These are phyloP conservation scores for Prunus mume DNA, from an alignment of 306 rosid species.

Conservation along the genomic window DNA sequence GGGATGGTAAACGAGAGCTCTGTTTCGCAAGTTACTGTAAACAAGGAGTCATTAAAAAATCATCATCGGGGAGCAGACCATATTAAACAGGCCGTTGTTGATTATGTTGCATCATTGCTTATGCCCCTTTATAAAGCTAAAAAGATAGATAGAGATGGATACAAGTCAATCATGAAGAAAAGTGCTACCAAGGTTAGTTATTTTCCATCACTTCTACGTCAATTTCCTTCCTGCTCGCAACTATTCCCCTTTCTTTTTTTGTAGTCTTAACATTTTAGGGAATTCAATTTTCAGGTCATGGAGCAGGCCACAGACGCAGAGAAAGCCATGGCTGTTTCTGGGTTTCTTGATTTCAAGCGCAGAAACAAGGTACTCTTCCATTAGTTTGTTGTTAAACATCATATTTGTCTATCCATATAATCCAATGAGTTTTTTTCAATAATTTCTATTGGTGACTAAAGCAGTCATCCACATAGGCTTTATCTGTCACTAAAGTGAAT, in stretches of 20 bases:
- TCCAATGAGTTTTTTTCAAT: neutral
- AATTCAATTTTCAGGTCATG: conserved; percentile 76
- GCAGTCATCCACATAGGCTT: neutral
- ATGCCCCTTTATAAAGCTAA: conserved; percentile 98
- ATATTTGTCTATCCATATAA: neutral
- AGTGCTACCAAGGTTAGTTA: conserved; percentile 83
- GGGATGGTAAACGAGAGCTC: conserved; percentile 81
- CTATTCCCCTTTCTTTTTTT: conserved; percentile 1
- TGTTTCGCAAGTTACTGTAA: conserved; percentile 87
- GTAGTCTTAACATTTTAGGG: conserved; percentile 18
- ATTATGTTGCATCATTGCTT: conserved; percentile 92
- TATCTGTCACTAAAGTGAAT: neutral
- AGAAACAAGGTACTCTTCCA: conserved; percentile 73
- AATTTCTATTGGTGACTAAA: neutral
- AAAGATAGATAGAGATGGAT: conserved; percentile 89
- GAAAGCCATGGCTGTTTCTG: conserved; percentile 77
- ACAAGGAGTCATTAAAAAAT: conserved; percentile 59
- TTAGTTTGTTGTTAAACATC: conserved; percentile 4
- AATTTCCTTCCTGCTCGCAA: conserved; percentile 9
- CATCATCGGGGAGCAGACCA: conserved; percentile 86
- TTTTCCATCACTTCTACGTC: conserved; percentile 18
- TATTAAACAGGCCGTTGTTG: conserved; percentile 96
- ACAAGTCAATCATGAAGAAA: conserved; percentile 99
- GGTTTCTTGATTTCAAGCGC: conserved; percentile 94
- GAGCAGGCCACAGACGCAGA: conserved; percentile 92